Evolutionary conservation across 2,329 filamentous ascomycete species (phyloP).

Genomic region (Ophiosphaerella narmari): DNA sequence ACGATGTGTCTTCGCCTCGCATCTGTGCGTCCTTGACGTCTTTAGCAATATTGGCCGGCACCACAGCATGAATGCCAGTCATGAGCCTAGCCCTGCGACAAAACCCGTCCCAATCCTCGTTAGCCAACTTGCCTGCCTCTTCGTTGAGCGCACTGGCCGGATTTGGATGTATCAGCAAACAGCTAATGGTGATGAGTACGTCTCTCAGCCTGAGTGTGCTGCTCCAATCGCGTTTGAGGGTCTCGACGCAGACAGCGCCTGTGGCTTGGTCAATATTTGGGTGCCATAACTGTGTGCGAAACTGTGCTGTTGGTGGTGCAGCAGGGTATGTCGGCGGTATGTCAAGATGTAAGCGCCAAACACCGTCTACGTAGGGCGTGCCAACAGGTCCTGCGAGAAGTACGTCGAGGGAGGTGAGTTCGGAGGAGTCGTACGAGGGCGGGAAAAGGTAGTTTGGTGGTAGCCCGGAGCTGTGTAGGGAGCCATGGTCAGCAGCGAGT

Average conservation of each 20-base stretch:
- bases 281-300: slow-evolving; percentile 66
- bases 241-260: slow-evolving; percentile 67
- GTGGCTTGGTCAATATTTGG: slow-evolving; percentile 67
- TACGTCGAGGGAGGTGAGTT: slow-evolving; percentile 62
- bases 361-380: slow-evolving; percentile 63
- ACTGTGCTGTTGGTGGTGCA: slow-evolving; percentile 61
- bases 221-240: slow-evolving; percentile 67
- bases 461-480: slow-evolving; percentile 59
- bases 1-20: slow-evolving; percentile 56
- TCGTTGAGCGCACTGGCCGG: slow-evolving; percentile 67
- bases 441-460: slow-evolving; percentile 67
- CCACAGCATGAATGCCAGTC: slow-evolving; percentile 64
- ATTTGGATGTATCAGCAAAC: slow-evolving; percentile 67
- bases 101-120: slow-evolving; percentile 62
- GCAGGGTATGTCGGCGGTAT: slow-evolving; percentile 63
- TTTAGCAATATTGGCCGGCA: slow-evolving; percentile 52
- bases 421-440: slow-evolving; percentile 50
- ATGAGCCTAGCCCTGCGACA: slow-evolving; percentile 63
- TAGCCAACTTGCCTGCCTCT: slow-evolving; percentile 61
- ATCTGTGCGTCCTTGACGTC: slow-evolving; percentile 59
- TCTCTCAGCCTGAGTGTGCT: slow-evolving; percentile 61
- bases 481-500: slow-evolving; percentile 63
- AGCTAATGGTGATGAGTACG: slow-evolving; percentile 63
- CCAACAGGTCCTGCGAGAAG: slow-evolving; percentile 63
- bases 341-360: slow-evolving; percentile 64